These are phyloP conservation scores for Aotearoamyces nothofagi DNA, from an alignment of 2,329 filamentous ascomycete genomes.

Conservation along the genomic window DNA sequence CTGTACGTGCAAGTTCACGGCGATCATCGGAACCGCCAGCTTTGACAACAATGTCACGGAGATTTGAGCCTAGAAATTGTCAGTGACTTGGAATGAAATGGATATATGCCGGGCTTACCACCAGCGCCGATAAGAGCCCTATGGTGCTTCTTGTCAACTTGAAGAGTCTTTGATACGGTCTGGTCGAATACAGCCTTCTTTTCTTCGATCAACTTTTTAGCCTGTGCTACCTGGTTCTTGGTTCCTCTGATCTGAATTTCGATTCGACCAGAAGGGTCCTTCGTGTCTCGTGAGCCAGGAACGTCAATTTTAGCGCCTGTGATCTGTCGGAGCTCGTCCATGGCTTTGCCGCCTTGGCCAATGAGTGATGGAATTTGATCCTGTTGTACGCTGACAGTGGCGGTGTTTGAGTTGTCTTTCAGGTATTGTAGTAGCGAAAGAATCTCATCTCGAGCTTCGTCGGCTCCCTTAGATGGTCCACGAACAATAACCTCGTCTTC, in stretches of 20 bases:
- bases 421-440: constrained; percentile 79
- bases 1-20: constrained; percentile 70
- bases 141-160: constrained; percentile 92
- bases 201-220: constrained; percentile 80
- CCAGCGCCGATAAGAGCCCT: constrained; percentile 75
- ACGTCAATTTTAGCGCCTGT: constrained; percentile 89
- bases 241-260: constrained; percentile 89
- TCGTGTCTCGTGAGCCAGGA: constrained; percentile 60
- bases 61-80: constrained; percentile 55
- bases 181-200: constrained; percentile 80
- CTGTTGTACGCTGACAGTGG: constrained; percentile 72
- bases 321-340: constrained; percentile 74
- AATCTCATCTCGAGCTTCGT: constrained; percentile 83
- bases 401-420: constrained; percentile 71
- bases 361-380: constrained; percentile 90
- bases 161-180: constrained; percentile 69
- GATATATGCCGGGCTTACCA: constrained; percentile 43
- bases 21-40: constrained; percentile 84
- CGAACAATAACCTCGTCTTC: constrained; percentile 82
- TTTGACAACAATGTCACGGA: constrained; percentile 72
- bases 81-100: constrained; percentile 17
- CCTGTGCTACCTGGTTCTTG: constrained; percentile 77
- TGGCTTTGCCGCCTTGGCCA: constrained; percentile 74
- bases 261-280: constrained; percentile 50
- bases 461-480: constrained; percentile 83